Base-by-base conservation (phyloP, 1,284 basidiomycete genomes). In the Trichosporon sp. region DNA sequence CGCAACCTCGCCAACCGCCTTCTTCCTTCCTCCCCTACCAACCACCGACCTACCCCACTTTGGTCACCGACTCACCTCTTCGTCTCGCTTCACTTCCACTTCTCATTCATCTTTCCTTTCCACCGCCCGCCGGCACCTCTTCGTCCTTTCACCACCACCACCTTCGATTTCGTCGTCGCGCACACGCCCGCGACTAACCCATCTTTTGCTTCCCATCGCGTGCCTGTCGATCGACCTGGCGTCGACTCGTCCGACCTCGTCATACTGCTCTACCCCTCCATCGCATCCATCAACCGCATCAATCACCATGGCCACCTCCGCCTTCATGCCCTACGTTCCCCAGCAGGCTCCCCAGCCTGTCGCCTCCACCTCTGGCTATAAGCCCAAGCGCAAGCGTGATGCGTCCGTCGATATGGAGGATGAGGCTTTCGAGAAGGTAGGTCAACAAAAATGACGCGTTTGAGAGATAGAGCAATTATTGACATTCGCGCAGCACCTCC, bases 331-430 rank as follows among this genome's bases (percentile, higher is more conserved):
- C 63, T 73, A 65, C 70, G 68, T 54, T 7, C 59, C 59, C 16
- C 64, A 65, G 19, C 67, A 65, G 43, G 37, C 43, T 26, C 65
- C 46, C 61, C 70, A 73, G 69, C 66, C 74, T 56, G 67, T 76
- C 56, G 71, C 76, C 10, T 75, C 76, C 31, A 73, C 73, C 16
- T 78, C 79, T 35, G 72, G 73, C 64, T 75, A 78, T 71, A 80
- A 79, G 66, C 70, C 76, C 26, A 83, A 83, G 78, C 77, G 81
- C 31, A 83, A 83, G 75, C 70, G 75, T 14, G 54, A 31, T 11
- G 67, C 65, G 48, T 68, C 68, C 10, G 65, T 72, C 31, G 76
- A 75, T 14, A 51, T 54, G n/a, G 76, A 77, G 32, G 76, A 78
- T 16, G 71, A 69, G 38, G 46, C 48, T 32, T 43, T 46, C 16